Evolutionary conservation across 2,329 filamentous ascomycete species (phyloP).

Genomic region (Coniella lustricola): DNA sequence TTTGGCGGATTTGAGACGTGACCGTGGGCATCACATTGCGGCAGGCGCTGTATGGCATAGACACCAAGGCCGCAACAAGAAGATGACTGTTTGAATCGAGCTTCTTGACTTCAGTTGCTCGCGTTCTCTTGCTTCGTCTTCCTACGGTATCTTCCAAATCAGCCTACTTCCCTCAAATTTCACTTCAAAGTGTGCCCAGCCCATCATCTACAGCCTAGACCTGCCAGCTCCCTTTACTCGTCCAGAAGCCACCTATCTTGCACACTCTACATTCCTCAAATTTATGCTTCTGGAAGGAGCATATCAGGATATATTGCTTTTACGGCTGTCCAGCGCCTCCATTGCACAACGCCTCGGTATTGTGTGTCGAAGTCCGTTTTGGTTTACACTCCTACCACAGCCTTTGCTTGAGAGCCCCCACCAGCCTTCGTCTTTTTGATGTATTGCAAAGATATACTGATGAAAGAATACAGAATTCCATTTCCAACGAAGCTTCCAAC

Average conservation of each 20-base stretch:
- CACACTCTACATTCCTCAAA: background rate
- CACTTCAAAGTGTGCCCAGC: background rate
- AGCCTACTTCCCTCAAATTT: background rate
- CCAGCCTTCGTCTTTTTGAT: slow-evolving; percentile 24
- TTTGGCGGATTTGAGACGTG: background rate
- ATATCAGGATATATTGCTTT: background rate
- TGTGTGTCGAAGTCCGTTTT: too few species aligned
- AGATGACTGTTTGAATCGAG: background rate
- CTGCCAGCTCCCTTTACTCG: too few species aligned
- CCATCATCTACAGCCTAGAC: background rate
- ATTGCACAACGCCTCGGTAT: background rate
- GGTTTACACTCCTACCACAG: too few species aligned
- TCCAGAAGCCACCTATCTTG: too few species aligned
- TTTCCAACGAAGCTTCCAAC: slow-evolving; percentile 36
- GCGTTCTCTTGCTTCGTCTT: background rate
- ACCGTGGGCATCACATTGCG: background rate
- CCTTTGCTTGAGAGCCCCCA: too few species aligned
- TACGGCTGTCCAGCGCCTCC: background rate
- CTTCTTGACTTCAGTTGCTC: background rate
- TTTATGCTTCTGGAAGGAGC: too few species aligned
- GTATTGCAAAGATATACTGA: slow-evolving; percentile 32
- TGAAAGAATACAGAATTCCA: slow-evolving; percentile 27
- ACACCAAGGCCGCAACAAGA: background rate
- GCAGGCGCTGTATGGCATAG: background rate
- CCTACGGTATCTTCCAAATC: background rate